phyloP scores from a whole-genome alignment of 2,329 filamentous ascomycete species.

The Daldinia sp. region DNA sequence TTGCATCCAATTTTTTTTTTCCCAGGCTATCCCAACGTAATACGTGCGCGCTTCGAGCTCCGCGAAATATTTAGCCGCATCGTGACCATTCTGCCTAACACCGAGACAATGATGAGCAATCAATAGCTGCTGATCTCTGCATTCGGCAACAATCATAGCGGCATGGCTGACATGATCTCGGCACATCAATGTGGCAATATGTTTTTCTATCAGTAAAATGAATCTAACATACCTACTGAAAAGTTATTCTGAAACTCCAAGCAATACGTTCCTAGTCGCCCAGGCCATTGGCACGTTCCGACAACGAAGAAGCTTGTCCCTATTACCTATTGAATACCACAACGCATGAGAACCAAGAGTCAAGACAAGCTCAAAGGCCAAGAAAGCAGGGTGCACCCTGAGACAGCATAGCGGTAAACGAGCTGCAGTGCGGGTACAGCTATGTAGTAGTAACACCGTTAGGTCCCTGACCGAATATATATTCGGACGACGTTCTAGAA shows the following conservation, averaged over 20 bases:
- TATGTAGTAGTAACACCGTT: constrained; percentile 28
- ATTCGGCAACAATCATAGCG: constrained; percentile 20
- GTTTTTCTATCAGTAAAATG: constrained; percentile 12
- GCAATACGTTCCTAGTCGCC: background rate
- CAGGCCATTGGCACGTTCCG: constrained; percentile 8
- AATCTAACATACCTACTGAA: background rate
- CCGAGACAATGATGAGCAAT: constrained; percentile 8
- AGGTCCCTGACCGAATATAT: constrained; percentile 25
- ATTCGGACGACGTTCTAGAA: constrained; percentile 39
- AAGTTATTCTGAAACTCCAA: constrained; percentile 9
- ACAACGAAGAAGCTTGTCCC: constrained; percentile 4
- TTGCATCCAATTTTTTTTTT: constrained; percentile 3
- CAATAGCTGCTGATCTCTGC: constrained; percentile 29
- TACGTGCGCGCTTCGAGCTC: background rate
- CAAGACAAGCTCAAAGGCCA: constrained; percentile 34
- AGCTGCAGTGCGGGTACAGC: constrained; percentile 28
- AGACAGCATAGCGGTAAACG: constrained; percentile 32
- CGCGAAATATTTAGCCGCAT: constrained; percentile 39
- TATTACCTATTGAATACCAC: constrained; percentile 9
- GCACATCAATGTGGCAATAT: constrained; percentile 9
- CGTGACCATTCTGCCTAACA: constrained; percentile 33
- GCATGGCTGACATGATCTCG: constrained; percentile 11
- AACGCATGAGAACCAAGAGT: constrained; percentile 16
- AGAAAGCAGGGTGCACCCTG: constrained; percentile 28
- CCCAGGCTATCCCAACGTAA: constrained; percentile 13